Evolutionary conservation across 805 yeast genomes (phyloP).

Genomic region (Pichia pseudocactophila): DNA sequence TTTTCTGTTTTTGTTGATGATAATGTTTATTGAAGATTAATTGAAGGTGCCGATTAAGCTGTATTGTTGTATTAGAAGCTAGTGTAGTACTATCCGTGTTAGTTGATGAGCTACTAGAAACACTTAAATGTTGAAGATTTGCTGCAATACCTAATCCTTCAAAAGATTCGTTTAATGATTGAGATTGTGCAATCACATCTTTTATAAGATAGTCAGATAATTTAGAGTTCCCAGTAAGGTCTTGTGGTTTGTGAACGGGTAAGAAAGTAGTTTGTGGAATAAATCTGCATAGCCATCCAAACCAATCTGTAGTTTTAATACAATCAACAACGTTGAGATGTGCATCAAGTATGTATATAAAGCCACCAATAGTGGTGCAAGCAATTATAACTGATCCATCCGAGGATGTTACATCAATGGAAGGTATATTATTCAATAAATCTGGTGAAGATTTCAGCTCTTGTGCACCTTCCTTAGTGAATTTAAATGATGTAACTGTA

Average conservation of each 20-base stretch:
- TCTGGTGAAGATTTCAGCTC: constrained; percentile 26
- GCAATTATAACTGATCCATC: background rate
- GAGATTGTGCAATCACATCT: too few relatives aligned
- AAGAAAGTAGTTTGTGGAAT: constrained; percentile 35
- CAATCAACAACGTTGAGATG: constrained; percentile 1
- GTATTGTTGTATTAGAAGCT: constrained; percentile 1
- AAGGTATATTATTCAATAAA: constrained; percentile 49
- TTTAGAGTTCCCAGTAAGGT: constrained; percentile 45
- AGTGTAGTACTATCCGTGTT: too few relatives aligned
- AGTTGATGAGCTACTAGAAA: too few relatives aligned
- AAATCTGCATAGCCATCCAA: constrained; percentile 13
- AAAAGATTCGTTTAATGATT: too few relatives aligned
- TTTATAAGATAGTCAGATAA: constrained; percentile 22
- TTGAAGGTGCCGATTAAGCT: constrained; percentile 1
- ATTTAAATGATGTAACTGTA: constrained; percentile 31
- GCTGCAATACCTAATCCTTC: constrained; percentile 31
- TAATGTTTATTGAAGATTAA: too few relatives aligned
- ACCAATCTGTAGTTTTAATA: constrained; percentile 1
- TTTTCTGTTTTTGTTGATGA: too few relatives aligned
- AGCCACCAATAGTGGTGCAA: constrained; percentile 6
- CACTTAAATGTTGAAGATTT: constrained; percentile 21
- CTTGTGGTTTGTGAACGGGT: constrained; percentile 38
- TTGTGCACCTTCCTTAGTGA: background rate
- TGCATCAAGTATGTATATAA: constrained; percentile 5
- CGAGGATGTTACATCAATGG: constrained; percentile 10